These are phyloP conservation scores for Skeletonema costatum DNA, from an alignment of 108 stramenopile genomes.

Conservation along the genomic window DNA sequence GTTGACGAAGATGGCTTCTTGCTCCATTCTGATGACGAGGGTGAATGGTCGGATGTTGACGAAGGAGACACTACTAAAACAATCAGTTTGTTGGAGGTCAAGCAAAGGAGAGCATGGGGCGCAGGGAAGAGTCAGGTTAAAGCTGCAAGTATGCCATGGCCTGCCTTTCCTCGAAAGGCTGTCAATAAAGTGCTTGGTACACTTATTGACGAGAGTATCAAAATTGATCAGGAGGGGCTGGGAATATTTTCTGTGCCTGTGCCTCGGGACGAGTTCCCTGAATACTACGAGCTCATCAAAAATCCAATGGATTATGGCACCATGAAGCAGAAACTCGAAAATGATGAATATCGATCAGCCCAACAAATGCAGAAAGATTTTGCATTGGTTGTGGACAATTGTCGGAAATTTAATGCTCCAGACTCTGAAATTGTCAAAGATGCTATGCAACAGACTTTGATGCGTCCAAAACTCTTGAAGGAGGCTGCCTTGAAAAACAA, in stretches of 20 bases:
- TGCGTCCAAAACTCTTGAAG: slow-evolving; percentile 68
- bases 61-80: slow-evolving; percentile 57
- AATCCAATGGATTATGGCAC: slow-evolving; percentile 89
- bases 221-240: slow-evolving; percentile 66
- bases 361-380: slow-evolving; percentile 91
- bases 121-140: slow-evolving; percentile 74
- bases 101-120: slow-evolving; percentile 82
- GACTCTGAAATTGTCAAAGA: slow-evolving; percentile 88
- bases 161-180: slow-evolving; percentile 73
- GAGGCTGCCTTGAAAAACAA: slow-evolving; percentile 76
- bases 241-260: slow-evolving; percentile 85
- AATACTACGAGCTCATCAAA: slow-evolving; percentile 84
- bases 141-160: slow-evolving; percentile 84
- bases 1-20: slow-evolving; percentile 74
- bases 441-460: slow-evolving; percentile 69
- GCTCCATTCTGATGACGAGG: slow-evolving; percentile 81
- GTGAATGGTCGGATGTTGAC: slow-evolving; percentile 82
- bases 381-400: slow-evolving; percentile 78
- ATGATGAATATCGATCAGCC: slow-evolving; percentile 84
- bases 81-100: slow-evolving; percentile 78
- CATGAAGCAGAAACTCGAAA: slow-evolving; percentile 81
- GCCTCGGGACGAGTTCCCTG: slow-evolving; percentile 82
- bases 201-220: slow-evolving; percentile 75
- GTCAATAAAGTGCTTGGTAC: slow-evolving; percentile 67
- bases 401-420: slow-evolving; percentile 77